phyloP scores from a whole-genome alignment of 164 flowering plant species.

The Macadamia tetraphylla region DNA sequence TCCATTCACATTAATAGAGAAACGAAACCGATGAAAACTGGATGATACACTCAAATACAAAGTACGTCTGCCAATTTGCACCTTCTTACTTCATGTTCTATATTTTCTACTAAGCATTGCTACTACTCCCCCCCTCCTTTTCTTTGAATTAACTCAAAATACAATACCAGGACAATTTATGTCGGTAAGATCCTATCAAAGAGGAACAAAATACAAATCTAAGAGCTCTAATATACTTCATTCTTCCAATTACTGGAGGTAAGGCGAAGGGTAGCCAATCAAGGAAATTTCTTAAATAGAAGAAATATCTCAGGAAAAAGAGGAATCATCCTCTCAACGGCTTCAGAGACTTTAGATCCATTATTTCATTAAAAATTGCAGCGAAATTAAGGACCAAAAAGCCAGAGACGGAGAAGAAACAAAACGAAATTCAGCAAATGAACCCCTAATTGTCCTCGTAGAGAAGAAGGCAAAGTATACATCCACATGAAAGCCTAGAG shows the following conservation, averaged over 20 bases:
- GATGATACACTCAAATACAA: not conserved
- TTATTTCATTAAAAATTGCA: not conserved
- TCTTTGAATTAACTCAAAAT: not conserved
- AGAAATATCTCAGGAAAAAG: not conserved
- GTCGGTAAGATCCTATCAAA: not conserved
- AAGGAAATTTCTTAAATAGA: not conserved
- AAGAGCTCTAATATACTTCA: not conserved
- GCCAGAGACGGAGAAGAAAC: too few relatives aligned
- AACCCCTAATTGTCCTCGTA: slow-evolving; percentile 6
- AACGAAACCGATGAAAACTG: not conserved
- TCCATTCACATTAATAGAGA: not conserved
- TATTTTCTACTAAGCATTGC: not conserved
- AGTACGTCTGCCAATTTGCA: not conserved
- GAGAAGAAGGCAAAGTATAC: not conserved
- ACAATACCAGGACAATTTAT: not conserved
- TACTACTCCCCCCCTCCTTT: too few relatives aligned
- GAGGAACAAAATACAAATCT: too few relatives aligned
- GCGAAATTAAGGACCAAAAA: not conserved
- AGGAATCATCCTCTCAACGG: not conserved
- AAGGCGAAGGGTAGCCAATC: not conserved
- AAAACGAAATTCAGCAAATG: not conserved
- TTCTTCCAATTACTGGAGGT: not conserved
- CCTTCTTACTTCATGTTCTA: not conserved
- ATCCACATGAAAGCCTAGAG: too few relatives aligned
- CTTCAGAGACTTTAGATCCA: slow-evolving; percentile 6